phyloP scores from a whole-genome alignment of 2,329 filamentous ascomycete genomes.

The Pochonia chlamydosporia region DNA sequence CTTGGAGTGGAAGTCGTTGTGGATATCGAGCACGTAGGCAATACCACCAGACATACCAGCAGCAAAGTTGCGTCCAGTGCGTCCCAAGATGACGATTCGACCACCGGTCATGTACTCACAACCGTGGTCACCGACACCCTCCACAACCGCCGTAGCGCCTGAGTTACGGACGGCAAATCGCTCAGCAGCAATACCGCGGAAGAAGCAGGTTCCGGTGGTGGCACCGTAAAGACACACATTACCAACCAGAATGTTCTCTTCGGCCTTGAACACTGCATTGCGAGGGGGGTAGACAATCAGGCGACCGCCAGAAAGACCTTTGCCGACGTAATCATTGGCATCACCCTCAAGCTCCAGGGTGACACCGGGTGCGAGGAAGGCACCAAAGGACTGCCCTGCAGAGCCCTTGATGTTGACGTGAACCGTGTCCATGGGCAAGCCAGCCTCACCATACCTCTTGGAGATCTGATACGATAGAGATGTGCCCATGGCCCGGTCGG shows the following conservation, averaged over 20 bases:
- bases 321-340: constrained; percentile 94
- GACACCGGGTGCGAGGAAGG: constrained; percentile 86
- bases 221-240: constrained; percentile 95
- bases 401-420: constrained; percentile 96
- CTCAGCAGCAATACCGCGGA: constrained; percentile 94
- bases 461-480: constrained; percentile 95
- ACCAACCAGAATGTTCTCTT: constrained; percentile 90
- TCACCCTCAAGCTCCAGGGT: constrained; percentile 95
- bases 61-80: constrained; percentile 92
- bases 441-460: constrained; percentile 83
- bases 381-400: constrained; percentile 93
- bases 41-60: constrained; percentile 99
- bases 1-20: constrained; percentile 85
- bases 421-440: constrained; percentile 86
- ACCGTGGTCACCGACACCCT: constrained; percentile 92
- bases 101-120: constrained; percentile 99
- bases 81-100: constrained; percentile 78
- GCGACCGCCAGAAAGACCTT: constrained; percentile 88
- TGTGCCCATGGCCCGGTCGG: constrained; percentile 87
- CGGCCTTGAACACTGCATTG: constrained; percentile 85
- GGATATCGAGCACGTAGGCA: constrained; percentile 85
- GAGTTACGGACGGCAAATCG: constrained; percentile 96
- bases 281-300: constrained; percentile 91
- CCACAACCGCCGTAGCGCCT: constrained; percentile 90
- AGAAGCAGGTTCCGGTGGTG: constrained; percentile 86